Evolutionary conservation across 23 red algal species (phyloP).

Genomic region (Gracilariopsis chorda): DNA sequence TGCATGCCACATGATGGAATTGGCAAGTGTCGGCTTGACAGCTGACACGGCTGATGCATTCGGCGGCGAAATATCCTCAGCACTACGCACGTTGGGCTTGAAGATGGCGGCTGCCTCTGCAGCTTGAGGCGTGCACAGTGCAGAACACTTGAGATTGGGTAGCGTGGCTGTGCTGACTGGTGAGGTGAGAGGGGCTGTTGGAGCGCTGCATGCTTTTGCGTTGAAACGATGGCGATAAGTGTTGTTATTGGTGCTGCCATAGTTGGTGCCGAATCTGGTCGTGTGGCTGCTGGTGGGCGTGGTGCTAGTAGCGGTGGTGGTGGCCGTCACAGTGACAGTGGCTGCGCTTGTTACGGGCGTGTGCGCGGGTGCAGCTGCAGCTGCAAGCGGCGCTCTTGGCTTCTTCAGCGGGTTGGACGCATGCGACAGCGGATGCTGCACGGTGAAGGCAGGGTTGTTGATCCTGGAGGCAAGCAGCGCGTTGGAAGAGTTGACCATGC

Average conservation of each 20-base stretch:
- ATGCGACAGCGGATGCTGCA: background rate
- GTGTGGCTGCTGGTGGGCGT: background rate
- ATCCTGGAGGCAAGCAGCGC: too few species aligned
- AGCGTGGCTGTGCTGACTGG: conserved; percentile 17
- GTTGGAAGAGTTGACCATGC: background rate
- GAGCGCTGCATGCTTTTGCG: background rate
- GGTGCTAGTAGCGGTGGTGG: background rate
- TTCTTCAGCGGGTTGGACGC: background rate
- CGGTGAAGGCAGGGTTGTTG: background rate
- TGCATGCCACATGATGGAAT: background rate
- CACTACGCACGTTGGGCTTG: background rate
- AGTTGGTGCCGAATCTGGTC: background rate
- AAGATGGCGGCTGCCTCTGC: background rate
- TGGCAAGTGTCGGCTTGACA: background rate
- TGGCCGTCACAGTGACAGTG: background rate
- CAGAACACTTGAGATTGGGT: conserved; percentile 51
- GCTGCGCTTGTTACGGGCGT: background rate
- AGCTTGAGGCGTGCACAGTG: background rate
- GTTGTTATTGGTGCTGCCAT: background rate
- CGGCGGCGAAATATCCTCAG: background rate
- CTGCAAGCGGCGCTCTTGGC: background rate
- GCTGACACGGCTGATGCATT: background rate
- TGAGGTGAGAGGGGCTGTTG: background rate
- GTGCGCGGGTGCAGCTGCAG: background rate
- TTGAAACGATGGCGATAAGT: background rate